Evolutionary conservation across 441 rosid genomes (phyloP).

Genomic region (Pelargonium myrrhifolium): DNA sequence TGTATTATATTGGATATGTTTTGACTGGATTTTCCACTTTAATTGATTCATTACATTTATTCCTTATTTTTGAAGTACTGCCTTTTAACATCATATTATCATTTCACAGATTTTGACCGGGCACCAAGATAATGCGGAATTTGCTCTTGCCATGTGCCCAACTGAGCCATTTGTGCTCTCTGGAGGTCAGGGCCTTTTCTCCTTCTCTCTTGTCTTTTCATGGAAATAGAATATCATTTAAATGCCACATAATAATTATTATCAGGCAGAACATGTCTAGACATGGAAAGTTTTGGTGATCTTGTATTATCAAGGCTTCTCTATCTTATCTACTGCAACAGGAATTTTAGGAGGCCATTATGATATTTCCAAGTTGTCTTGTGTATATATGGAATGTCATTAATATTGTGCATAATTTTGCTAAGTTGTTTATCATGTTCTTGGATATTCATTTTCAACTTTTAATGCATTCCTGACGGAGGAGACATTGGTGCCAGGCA

Average conservation of each 20-base stretch:
- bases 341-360: not conserved
- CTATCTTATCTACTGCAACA: not conserved
- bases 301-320: not conserved
- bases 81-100: slow-evolving; percentile 12
- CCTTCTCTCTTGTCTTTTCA: not conserved
- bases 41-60: not conserved
- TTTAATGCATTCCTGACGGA: slow-evolving; percentile 14
- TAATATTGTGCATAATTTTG: not conserved
- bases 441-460: not conserved
- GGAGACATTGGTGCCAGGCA: slow-evolving; percentile 46
- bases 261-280: not conserved
- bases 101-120: slow-evolving; percentile 82
- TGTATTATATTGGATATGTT: not conserved
- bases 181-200: slow-evolving; percentile 59
- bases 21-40: not conserved
- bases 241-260: not conserved
- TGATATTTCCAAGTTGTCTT: not conserved
- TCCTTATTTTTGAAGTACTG: not conserved
- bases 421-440: not conserved
- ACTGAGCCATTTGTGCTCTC: slow-evolving; percentile 95
- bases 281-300: not conserved
- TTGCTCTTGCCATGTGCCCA: slow-evolving; percentile 98
- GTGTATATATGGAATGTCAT: not conserved
- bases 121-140: slow-evolving; percentile 97
- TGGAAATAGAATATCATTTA: not conserved